Evolutionary conservation across 257 asterid genomes (phyloP).

Genomic region (Nicotiana otophora): DNA sequence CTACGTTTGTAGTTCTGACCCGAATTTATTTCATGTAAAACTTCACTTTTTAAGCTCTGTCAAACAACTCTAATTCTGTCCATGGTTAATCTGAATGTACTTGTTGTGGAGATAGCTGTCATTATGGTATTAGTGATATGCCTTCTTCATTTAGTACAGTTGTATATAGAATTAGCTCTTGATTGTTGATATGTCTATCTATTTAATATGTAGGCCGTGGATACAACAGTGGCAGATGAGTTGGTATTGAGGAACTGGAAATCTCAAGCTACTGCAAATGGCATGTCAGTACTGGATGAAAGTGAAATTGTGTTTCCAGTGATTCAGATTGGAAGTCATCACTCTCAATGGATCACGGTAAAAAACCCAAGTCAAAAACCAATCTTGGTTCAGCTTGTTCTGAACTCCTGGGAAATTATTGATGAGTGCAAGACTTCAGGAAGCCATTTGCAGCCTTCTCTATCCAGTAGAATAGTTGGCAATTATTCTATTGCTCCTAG

Average conservation of each 20-base stretch:
- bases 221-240: slow-evolving; percentile 54
- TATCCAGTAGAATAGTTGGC: slow-evolving; percentile 37
- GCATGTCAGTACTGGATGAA: slow-evolving; percentile 49
- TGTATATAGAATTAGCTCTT: slow-evolving; percentile 1
- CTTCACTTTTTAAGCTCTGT: not conserved
- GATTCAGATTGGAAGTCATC: slow-evolving; percentile 61
- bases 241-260: slow-evolving; percentile 66
- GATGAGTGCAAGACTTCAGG: slow-evolving; percentile 53
- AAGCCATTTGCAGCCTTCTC: slow-evolving; percentile 41
- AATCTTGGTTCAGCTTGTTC: slow-evolving; percentile 62
- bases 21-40: not conserved
- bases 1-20: not conserved
- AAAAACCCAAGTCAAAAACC: slow-evolving; percentile 71
- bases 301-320: slow-evolving; percentile 48
- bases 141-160: not conserved
- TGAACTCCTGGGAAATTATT: slow-evolving; percentile 68
- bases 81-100: not conserved
- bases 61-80: too few relatives aligned
- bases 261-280: slow-evolving; percentile 56
- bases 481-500: slow-evolving; percentile 44
- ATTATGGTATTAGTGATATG: not conserved
- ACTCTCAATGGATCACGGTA: slow-evolving; percentile 54
- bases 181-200: slow-evolving; percentile 12
- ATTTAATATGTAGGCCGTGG: slow-evolving; percentile 40
- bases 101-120: not conserved